Evolutionary conservation across 768 basidiomycete species (phyloP).

Genomic region (Amanita inopinata): DNA sequence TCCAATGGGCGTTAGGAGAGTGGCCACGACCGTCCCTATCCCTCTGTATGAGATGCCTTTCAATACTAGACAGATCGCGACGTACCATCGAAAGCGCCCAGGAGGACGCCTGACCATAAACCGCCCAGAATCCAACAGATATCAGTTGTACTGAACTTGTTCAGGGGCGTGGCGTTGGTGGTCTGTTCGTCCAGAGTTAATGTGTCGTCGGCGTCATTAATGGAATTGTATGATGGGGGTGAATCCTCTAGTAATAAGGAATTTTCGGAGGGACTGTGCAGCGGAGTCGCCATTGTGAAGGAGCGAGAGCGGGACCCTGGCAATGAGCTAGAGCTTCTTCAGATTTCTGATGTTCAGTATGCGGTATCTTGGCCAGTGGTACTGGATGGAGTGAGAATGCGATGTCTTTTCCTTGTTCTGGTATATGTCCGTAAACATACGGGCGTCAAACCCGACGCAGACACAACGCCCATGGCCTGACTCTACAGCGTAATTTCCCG

Average conservation of each 20-base stretch:
- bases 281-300: conserved; percentile 34
- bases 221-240: conserved; percentile 37
- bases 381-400: conserved; percentile 25
- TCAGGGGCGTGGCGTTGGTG: conserved; percentile 19
- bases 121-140: conserved; percentile 65
- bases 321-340: conserved; percentile 16
- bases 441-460: conserved; percentile 12
- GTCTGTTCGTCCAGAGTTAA: not conserved
- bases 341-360: conserved; percentile 14
- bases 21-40: conserved; percentile 79
- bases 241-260: conserved; percentile 47
- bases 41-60: conserved; percentile 9
- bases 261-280: conserved; percentile 34
- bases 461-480: conserved; percentile 16
- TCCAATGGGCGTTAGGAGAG: conserved; percentile 76
- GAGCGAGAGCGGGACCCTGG: conserved; percentile 12
- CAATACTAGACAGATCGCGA: conserved; percentile 9
- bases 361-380: conserved; percentile 22
- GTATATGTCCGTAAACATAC: conserved; percentile 12
- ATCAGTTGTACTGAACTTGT: conserved; percentile 42
- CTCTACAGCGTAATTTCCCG: conserved; percentile 33
- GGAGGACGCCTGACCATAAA: conserved; percentile 75
- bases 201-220: conserved; percentile 26
- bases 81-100: conserved; percentile 79
- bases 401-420: no score